Evolutionary conservation across 257 asterid genomes (phyloP).

Genomic region (Echites panduratus): DNA sequence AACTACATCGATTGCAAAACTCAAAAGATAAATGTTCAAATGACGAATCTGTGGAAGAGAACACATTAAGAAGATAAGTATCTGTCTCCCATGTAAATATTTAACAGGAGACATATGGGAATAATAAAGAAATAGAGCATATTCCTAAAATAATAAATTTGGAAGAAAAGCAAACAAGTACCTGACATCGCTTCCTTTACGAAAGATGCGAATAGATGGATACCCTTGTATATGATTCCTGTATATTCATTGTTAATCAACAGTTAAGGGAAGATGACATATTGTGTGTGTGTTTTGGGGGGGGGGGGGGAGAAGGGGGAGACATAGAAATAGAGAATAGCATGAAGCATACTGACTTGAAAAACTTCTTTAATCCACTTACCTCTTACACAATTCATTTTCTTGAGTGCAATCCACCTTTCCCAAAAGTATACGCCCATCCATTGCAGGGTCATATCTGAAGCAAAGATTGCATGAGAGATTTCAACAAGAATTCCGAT

Average conservation of each 20-base stretch:
- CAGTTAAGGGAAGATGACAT: slow-evolving; percentile 8
- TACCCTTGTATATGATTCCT: slow-evolving; percentile 40
- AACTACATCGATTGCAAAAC: neutral
- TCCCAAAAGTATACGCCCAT: slow-evolving; percentile 82
- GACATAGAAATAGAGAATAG: slow-evolving; percentile 3
- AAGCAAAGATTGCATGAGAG: slow-evolving; percentile 26
- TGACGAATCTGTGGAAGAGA: neutral
- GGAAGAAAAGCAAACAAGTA: slow-evolving; percentile 19
- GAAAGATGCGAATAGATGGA: slow-evolving; percentile 93
- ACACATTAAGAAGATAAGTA: neutral
- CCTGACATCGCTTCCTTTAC: slow-evolving; percentile 82
- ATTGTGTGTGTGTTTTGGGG: neutral
- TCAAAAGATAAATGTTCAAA: neutral
- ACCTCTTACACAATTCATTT: slow-evolving; percentile 73
- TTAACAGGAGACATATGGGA: neutral
- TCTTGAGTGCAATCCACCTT: slow-evolving; percentile 90
- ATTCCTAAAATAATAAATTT: neutral
- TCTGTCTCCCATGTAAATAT: neutral
- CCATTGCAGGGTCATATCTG: slow-evolving; percentile 74
- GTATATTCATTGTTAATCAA: slow-evolving; percentile 14
- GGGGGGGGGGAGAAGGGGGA: slow-evolving; percentile 2
- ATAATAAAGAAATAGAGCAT: too few relatives aligned
- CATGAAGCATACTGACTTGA: neutral
- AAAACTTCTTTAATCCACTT: slow-evolving; percentile 9
- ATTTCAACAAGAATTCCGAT: slow-evolving; percentile 11